Conservation (phyloP, 805 yeast species). For the Sugiyamaella valdiviana region DNA sequence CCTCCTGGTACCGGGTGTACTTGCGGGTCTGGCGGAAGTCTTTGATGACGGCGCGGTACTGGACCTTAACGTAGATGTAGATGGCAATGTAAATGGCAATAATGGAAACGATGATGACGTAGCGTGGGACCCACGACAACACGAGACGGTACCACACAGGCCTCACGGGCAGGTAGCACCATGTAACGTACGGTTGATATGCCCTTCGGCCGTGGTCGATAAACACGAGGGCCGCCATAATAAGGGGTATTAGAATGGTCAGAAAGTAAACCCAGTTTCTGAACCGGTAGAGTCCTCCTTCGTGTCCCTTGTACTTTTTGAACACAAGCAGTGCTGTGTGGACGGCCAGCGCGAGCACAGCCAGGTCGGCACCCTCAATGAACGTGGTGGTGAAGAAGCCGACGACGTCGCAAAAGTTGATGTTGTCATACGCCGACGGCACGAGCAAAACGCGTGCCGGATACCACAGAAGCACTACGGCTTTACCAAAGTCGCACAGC, state of each 20-base stretch:
- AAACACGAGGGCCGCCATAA: slow-evolving; percentile 69
- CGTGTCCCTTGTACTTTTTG: slow-evolving; percentile 41
- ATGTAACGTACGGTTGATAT: slow-evolving; percentile 53
- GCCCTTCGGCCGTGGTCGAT: slow-evolving; percentile 43
- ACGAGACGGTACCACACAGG: slow-evolving; percentile 72
- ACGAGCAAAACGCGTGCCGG: slow-evolving; percentile 52
- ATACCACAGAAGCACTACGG: slow-evolving; percentile 58
- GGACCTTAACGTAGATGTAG: slow-evolving; percentile 55
- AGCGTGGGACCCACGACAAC: slow-evolving; percentile 79
- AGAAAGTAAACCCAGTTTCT: slow-evolving; percentile 53
- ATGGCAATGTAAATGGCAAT: slow-evolving; percentile 60
- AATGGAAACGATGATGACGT: slow-evolving; percentile 55
- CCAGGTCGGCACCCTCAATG: slow-evolving; percentile 81
- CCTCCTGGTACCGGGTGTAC: slow-evolving; percentile 4
- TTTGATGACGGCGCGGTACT: slow-evolving; percentile 26
- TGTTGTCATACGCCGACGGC: slow-evolving; percentile 40
- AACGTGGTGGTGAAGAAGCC: slow-evolving; percentile 79
- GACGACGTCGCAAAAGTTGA: slow-evolving; percentile 52
- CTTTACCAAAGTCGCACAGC: slow-evolving; percentile 71
- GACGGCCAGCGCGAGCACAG: slow-evolving; percentile 73
- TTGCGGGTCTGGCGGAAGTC: slow-evolving; percentile 28
- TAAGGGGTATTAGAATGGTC: slow-evolving; percentile 54
- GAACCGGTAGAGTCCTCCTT: slow-evolving; percentile 66
- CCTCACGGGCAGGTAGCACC: slow-evolving; percentile 71
- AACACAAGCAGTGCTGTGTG: slow-evolving; percentile 75